Evolutionary conservation across 1,139 yeast genomes (phyloP).

Genomic region (Yamadazyma friedrichii): DNA sequence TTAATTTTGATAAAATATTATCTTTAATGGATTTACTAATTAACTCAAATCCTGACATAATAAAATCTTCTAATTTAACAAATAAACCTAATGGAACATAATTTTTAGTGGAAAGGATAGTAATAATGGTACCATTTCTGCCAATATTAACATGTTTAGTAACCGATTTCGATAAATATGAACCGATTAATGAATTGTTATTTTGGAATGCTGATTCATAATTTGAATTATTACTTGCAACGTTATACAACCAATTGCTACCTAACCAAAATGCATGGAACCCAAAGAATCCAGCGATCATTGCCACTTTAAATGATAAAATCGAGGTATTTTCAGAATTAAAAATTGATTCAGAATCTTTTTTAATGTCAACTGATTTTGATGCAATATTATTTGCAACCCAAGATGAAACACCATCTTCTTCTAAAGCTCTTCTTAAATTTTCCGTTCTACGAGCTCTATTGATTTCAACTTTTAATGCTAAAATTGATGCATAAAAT

Average conservation of each 20-base stretch:
- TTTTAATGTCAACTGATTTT: constrained; percentile 54
- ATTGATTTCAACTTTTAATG: constrained; percentile 86
- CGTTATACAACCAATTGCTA: constrained; percentile 66
- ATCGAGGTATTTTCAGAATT: constrained; percentile 38
- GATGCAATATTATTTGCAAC: constrained; percentile 62
- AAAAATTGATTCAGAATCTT: constrained; percentile 30
- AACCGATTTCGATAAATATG: constrained; percentile 35
- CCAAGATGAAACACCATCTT: constrained; percentile 80
- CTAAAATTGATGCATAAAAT: constrained; percentile 80
- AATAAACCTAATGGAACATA: constrained; percentile 68
- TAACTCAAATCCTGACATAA: constrained; percentile 51
- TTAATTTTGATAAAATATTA: constrained; percentile 73
- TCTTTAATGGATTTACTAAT: constrained; percentile 79
- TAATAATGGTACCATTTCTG: constrained; percentile 55
- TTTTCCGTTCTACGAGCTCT: constrained; percentile 84
- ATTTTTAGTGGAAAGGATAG: constrained; percentile 63
- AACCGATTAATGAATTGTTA: neutral
- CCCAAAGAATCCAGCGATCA: constrained; percentile 66
- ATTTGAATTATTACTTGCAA: constrained; percentile 16
- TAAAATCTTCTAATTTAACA: constrained; percentile 64
- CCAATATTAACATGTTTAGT: constrained; percentile 45
- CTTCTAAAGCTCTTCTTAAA: constrained; percentile 82
- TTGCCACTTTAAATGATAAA: constrained; percentile 60
- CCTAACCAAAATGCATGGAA: constrained; percentile 78
- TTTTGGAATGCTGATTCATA: constrained; percentile 5